Evolutionary conservation across 192 early-diverging fungal species (phyloP).

Genomic region (Coemansia sp.): DNA sequence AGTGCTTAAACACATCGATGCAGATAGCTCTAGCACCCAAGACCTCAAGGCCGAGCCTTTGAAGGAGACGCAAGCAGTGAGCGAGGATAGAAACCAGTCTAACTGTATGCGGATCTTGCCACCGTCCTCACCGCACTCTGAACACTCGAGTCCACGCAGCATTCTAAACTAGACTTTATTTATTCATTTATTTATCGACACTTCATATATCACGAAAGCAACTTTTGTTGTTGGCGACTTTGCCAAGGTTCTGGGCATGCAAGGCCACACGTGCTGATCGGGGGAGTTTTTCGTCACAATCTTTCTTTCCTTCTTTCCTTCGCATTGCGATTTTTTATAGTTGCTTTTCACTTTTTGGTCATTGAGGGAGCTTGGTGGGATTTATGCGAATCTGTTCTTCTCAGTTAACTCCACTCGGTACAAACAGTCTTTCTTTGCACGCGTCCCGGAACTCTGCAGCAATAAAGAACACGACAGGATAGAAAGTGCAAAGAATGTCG

Average conservation of each 20-base stretch:
- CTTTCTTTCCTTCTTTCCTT: not conserved
- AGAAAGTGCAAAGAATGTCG: slow-evolving; percentile 1
- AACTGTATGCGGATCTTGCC: no score
- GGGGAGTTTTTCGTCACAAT: no score
- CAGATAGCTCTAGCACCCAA: not conserved
- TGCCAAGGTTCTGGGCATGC: slow-evolving; percentile 2
- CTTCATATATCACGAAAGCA: no score
- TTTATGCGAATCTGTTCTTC: not conserved
- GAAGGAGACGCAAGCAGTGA: not conserved
- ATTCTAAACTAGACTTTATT: not conserved
- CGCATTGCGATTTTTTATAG: not conserved
- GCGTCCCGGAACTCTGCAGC: no score
- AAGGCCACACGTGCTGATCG: no score
- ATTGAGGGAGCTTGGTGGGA: not conserved
- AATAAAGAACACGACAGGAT: not conserved
- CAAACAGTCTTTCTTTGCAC: not conserved
- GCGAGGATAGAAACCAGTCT: no score
- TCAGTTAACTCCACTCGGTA: not conserved
- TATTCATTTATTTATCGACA: no score
- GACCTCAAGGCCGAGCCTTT: not conserved
- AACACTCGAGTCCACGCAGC: not conserved
- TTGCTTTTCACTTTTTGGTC: not conserved
- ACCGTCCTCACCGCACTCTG: no score
- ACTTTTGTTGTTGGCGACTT: no score
- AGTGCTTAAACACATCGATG: not conserved